phyloP scores from a whole-genome alignment of 2,329 filamentous ascomycete species.

The Aspergillus luchuensis region DNA sequence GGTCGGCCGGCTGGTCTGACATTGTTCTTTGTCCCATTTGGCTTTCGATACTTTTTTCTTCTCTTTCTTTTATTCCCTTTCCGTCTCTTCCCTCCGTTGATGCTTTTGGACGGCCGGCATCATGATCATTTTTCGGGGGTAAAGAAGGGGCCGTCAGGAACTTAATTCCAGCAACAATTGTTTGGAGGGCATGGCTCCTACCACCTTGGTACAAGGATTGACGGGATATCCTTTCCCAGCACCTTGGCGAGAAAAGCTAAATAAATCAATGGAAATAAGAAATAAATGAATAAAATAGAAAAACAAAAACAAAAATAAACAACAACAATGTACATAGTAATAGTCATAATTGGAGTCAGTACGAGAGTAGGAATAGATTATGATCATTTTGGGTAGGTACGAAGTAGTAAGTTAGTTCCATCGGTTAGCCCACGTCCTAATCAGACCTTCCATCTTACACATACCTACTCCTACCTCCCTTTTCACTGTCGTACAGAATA shows the following conservation, averaged over 20 bases:
- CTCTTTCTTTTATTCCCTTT: no score
- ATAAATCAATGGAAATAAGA: no score
- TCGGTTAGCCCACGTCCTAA: background rate
- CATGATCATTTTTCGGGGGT: no score
- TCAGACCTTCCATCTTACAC: background rate
- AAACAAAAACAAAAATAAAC: no score
- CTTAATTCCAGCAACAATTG: background rate
- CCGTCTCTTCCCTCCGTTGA: background rate
- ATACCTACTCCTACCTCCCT: background rate
- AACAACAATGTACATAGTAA: background rate
- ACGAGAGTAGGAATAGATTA: background rate
- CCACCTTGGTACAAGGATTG: background rate
- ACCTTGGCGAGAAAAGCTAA: background rate
- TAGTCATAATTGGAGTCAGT: background rate
- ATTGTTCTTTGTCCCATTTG: slow-evolving; percentile 1
- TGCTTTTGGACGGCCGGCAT: background rate
- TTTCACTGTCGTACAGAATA: background rate
- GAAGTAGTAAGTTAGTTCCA: background rate
- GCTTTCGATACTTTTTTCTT: background rate
- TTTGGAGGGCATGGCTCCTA: background rate
- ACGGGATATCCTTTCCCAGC: background rate
- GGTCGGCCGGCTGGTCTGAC: background rate
- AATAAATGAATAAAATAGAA: no score
- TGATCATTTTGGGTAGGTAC: background rate
- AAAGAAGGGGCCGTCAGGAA: background rate